Base-by-base conservation (phyloP, 2,329 filamentous ascomycete genomes). In the Stemphylium beticola region DNA sequence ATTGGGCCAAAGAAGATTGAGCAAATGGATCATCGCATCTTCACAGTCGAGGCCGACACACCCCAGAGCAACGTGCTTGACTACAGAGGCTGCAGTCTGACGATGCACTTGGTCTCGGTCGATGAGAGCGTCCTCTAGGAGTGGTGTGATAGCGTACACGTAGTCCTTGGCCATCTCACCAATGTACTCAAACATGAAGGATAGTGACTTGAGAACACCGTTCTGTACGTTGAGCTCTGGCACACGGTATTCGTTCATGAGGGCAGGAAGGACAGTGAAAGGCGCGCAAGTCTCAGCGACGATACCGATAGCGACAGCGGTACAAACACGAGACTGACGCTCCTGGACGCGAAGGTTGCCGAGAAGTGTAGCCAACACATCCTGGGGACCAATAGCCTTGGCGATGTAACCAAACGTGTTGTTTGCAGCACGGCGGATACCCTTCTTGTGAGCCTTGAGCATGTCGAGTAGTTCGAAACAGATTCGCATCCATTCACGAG, bases 151-250 rank as follows among this genome's bases (percentile, higher is more conserved):
- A 15, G 96, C 95, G 72, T 99, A 99, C 72, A 99, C 95, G 74
- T 99, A 99, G 77, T 99, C 95, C 79, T 98, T 99, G 61, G 92
- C 92, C 95, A 99, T 98, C 77, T 99, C 95, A 60, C 95, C 95
- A 74, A 99, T 99, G 78, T 99, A 99, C 74, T 99, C 95, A 72
- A 98, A 99, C 57, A 99, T 83, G 83, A 99, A 99, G 6, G 91
- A 96, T 48, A 99, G 84, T 4, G 93, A 93, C 77, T 99, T 99
- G 73, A 99, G 87, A 31, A 99, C 95, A 79, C 95, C 95, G 67
- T 99, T 99, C 75, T 99, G 95, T 22, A 99, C 95, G 74, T 99
- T 99, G 64, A 99, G 88, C 78, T 99, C 95, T 0, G 95, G 95
- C 8, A 99, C 95, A 49, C 95, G 90, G 77, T 99, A 99, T 76